Base-by-base conservation (phyloP, 345 rosid species). In the Eutrema japonicum region DNA sequence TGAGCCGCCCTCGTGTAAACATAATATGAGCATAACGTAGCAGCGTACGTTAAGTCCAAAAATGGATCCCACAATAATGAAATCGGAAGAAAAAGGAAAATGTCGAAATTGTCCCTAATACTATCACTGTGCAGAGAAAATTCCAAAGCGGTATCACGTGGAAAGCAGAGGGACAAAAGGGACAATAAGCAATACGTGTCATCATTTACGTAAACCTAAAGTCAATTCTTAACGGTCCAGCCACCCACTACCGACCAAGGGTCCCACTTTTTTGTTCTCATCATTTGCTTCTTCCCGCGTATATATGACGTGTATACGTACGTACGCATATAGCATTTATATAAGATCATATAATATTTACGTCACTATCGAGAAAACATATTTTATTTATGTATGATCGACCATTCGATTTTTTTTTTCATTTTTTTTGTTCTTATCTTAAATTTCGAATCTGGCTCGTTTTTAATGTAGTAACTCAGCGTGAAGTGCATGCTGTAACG, bases 181-280 rank as follows among this genome's bases (percentile, higher is more conserved):
- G 68, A 16, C 4, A 48, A 48, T 48, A 10, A 0, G 53, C 7
- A 35, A 32, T 45, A 72, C 62, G 76, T 63, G 46, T 42, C 54
- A 36, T 30, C 63, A 43, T 55, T 72, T 53, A 52, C 70, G 33
- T 52, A 43, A 42, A 38, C 13, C 52, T 22, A 63, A 72, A 72
- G 70, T 72, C 76, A 52, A 72, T 52, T 64, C 27, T 12, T 22
- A 72, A 72, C 76, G 46, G 63, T 52, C 61, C 46, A 37, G 69
- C 70, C 55, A 72, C 76, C 76, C 70, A 72, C 76, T 51, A 70
- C 74, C 61, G 75, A 72, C 70, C 53, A 43, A 63, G 43, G 14
- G 54, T 22, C 70, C 51, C 63, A 26, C 26, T 26, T 30, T 33
- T 14, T 41, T 8, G 41, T 61, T 35, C 30, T 58, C 32, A 5